Evolutionary conservation across 2,329 filamentous ascomycete genomes (phyloP), one percentile per base, ranked within the genome.

Genomic region (Ascochyta viciae-villosae): DNA sequence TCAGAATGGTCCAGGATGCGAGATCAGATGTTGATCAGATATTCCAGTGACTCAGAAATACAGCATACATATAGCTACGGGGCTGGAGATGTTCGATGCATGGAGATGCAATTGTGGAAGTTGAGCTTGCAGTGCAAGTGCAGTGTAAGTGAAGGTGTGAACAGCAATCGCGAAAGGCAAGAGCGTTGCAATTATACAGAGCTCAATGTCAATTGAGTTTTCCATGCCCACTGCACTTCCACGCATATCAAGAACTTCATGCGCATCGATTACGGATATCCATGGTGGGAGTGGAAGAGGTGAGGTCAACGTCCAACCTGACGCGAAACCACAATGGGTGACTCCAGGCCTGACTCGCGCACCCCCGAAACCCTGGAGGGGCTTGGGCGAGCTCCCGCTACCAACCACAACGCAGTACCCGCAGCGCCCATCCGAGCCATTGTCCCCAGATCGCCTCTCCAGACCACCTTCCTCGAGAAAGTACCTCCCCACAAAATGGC

Each of bases 401-500:
- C 34, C 54, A 37, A 45, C 54, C 39, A 40, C 48, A 33, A 31
- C 44, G 33, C 54, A 52, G 48, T 34, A 33, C 43, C 48, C 27
- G 39, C 49, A 52, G 43, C 44, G 26, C 43, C 43, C 27, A 33
- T 24, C 39, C 51, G 51, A 43, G 35, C 39, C 63, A 63, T 60
- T 53, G 52, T 58, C 47, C 54, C 56, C 46, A 49, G 53, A 55
- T 56, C 47, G 10, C 42, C 31, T 33, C 47, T 56, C 31, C 58
- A 60, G 39, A 53, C 53, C 22, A 60, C 52, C 29, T 61, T 59
- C 35, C 66, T 51, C n/a, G 38, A 46, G n/a, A 43, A 15, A 27
- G 16, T 56, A 39, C 33, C 48, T 35, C 4, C 24, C 40, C n/a
- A 42, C 50, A 71, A 40, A 53, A 76, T 76, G 73, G 66, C 69